Conservation (phyloP, 177 flowering plant species). For the Vitis hybrid region DNA sequence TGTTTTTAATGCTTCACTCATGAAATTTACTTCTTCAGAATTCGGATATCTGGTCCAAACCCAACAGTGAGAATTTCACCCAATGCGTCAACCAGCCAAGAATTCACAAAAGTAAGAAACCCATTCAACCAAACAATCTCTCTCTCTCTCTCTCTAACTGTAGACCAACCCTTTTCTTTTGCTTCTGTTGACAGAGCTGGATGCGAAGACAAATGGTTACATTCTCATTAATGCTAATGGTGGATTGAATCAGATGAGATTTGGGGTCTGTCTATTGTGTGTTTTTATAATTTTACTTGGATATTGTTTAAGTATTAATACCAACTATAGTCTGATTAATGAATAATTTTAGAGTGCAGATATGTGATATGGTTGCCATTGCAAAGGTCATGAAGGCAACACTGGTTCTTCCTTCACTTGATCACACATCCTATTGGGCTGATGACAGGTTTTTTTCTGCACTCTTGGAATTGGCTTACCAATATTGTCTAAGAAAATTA, state of each 20-base stretch:
- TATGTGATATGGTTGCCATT: constrained; percentile 98
- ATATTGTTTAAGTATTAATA: background rate
- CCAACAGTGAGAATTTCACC: constrained; percentile 76
- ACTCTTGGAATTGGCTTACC: background rate
- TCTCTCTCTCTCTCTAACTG: background rate
- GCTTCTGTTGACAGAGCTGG: constrained; percentile 52
- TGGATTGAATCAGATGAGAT: constrained; percentile 99
- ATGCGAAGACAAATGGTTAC: constrained; percentile 73
- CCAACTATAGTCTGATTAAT: constrained; percentile 35
- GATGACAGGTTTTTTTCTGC: constrained; percentile 72
- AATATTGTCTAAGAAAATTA: background rate
- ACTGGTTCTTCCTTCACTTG: constrained; percentile 97
- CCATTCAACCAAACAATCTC: background rate
- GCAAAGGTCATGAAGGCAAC: constrained; percentile 96
- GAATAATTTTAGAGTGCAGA: constrained; percentile 70
- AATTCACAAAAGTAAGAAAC: constrained; percentile 61
- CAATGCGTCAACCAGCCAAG: constrained; percentile 68
- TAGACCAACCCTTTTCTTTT: background rate
- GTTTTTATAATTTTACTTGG: constrained; percentile 14
- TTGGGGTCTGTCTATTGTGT: constrained; percentile 83
- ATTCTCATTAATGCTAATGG: constrained; percentile 96
- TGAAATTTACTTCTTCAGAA: constrained; percentile 41
- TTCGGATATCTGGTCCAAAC: constrained; percentile 78
- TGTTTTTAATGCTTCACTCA: constrained; percentile 4
- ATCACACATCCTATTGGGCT: constrained; percentile 97